Evolutionary conservation across 306 rosid species (phyloP), one percentile per base, ranked within the genome.

Genomic region (Prunus mira): DNA sequence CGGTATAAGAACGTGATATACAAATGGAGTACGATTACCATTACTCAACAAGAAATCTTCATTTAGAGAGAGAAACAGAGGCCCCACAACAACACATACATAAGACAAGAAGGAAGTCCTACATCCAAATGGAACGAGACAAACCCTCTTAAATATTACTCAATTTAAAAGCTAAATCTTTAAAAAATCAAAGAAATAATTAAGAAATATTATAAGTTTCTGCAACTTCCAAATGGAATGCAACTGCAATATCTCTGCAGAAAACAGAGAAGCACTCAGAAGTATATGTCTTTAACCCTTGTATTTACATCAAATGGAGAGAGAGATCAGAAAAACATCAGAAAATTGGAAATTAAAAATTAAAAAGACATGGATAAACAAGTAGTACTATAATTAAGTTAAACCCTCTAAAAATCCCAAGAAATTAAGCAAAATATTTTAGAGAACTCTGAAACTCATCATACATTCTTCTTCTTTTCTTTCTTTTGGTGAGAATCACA

Each of bases 111-210:
- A 43, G 43, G 45, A 52, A 58, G 4, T 64, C 63, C 71, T 72
- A 51, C 54, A 54, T 64, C 62, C 80, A 76, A 69, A 27, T 49
- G 34, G 54, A 65, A 69, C 46, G 58, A 76, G 75, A 76, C 60
- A 78, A 67, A 43, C 34, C 47, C 17, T 3, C 15, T 24, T 58
- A 47, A 50, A 9, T 63, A 54, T 22, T 2, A 64, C 43, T 22
- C 38, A 24, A 28, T 60, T 22, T n/a, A 60, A 34, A 58, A 57
- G n/a, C 19, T 12, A 5, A 67, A 76, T 43, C 55, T 27, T 27
- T 3, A 49, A 65, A 54, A 5, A 1, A 10, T 43, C 34, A 58
- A 76, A 60, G n/a, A 69, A 38, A 65, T 34, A 7, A 65, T 34
- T 34, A 15, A 43, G 77, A 41, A 60, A 58, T 24, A 38, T 71